phyloP scores from a whole-genome alignment of 768 basidiomycete genomes.

The Cyclocybe aegerita region DNA sequence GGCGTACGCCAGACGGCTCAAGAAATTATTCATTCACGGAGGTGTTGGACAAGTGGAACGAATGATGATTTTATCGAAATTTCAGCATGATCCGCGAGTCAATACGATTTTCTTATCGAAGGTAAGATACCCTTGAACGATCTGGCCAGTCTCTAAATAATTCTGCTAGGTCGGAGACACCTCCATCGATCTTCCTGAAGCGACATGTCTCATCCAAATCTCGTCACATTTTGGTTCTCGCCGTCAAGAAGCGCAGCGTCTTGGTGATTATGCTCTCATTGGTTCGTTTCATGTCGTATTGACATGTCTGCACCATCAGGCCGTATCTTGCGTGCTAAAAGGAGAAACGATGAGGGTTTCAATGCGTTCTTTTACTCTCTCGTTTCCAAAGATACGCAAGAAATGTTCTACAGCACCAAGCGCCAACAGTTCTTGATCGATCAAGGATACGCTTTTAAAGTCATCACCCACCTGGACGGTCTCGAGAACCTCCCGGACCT shows the following conservation, averaged over 20 bases:
- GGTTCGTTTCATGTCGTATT: background rate
- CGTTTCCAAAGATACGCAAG: constrained; percentile 98
- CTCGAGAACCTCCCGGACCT: constrained; percentile 82
- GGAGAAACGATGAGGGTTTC: constrained; percentile 98
- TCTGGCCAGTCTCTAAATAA: background rate
- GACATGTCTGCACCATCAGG: constrained; percentile 42
- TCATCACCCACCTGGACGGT: constrained; percentile 96
- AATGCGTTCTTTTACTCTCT: constrained; percentile 99
- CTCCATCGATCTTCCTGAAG: constrained; percentile 97
- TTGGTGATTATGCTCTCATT: constrained; percentile 53
- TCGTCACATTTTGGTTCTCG: constrained; percentile 99
- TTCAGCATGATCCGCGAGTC: constrained; percentile 92
- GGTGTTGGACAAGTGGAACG: constrained; percentile 93
- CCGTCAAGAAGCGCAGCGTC: constrained; percentile 94
- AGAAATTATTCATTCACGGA: constrained; percentile 95
- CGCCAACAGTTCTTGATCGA: constrained; percentile 98
- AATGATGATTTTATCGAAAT: constrained; percentile 91
- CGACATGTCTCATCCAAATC: constrained; percentile 98
- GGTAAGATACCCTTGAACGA: constrained; percentile 37
- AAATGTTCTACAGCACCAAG: constrained; percentile 99
- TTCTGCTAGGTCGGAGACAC: constrained; percentile 85
- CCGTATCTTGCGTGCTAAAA: constrained; percentile 94
- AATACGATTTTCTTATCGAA: constrained; percentile 99
- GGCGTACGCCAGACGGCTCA: constrained; percentile 92
- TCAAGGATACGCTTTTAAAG: constrained; percentile 99